phyloP scores from a whole-genome alignment of 2,329 filamentous ascomycete genomes.

The Chaetothyriales sp. region DNA sequence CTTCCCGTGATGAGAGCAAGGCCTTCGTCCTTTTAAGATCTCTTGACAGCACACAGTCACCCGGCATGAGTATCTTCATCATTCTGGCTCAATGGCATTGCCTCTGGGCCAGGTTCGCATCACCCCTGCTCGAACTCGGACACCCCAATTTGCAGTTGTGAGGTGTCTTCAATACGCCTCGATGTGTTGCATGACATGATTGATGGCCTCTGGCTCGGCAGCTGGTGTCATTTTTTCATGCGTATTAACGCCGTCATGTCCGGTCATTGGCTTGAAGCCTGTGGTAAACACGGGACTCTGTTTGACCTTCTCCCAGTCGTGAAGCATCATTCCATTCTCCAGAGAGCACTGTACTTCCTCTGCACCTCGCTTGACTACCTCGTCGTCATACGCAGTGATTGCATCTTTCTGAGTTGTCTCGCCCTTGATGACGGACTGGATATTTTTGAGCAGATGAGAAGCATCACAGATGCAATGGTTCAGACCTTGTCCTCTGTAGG shows the following conservation, averaged over 20 bases:
- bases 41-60: background rate
- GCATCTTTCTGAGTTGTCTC: constrained; percentile 10
- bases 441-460: constrained; percentile 23
- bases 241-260: background rate
- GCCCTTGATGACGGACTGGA: constrained; percentile 5
- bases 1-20: background rate
- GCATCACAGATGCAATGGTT: constrained; percentile 44
- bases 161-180: background rate
- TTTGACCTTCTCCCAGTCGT: constrained; percentile 24
- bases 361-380: constrained; percentile 27
- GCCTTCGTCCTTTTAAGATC: background rate
- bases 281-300: background rate
- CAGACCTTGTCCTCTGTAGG: constrained; percentile 44
- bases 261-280: background rate
- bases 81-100: background rate
- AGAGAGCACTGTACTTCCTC: constrained; percentile 31
- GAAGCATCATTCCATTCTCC: constrained; percentile 32
- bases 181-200: background rate
- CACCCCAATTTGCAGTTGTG: constrained; percentile 3
- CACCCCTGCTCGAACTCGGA: constrained; percentile 20
- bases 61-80: background rate
- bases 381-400: constrained; percentile 21
- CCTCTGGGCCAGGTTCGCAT: constrained; percentile 2
- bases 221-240: background rate
- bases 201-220: background rate